A percentile compares a stretch with the other conserved stretches of the same genome.
Evolutionary conservation across 2,329 filamentous ascomycete genomes (phyloP).

Genomic region (Hypoxylon sp.): DNA sequence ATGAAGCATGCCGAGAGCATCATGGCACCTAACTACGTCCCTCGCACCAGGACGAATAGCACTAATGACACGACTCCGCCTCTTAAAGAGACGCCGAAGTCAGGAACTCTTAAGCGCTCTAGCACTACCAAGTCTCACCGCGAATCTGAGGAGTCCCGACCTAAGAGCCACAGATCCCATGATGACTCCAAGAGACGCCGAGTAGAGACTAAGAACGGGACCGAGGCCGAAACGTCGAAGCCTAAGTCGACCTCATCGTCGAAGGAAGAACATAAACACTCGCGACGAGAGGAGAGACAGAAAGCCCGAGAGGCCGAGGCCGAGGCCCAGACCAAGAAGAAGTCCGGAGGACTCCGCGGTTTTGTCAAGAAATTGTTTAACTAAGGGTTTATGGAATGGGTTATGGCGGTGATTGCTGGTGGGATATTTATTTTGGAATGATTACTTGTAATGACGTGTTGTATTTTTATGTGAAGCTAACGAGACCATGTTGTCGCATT

Average conservation of each 20-base stretch:
- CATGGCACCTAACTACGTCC: conserved; percentile 43
- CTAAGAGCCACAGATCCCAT: conserved; percentile 35
- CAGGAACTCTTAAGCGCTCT: conserved; percentile 55
- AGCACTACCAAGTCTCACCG: conserved; percentile 52
- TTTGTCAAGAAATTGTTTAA: conserved; percentile 59
- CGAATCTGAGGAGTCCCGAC: conserved; percentile 52
- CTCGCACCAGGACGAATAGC: conserved; percentile 40
- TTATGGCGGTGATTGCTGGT: background rate
- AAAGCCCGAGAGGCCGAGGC: conserved; percentile 45
- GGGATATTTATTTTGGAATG: conserved; percentile 10
- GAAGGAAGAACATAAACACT: conserved; percentile 54
- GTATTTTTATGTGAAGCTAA: conserved; percentile 29
- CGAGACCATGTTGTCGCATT: conserved; percentile 21
- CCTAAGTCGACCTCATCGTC: conserved; percentile 42
- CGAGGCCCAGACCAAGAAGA: conserved; percentile 53
- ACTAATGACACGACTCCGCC: conserved; percentile 34
- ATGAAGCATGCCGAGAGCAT: conserved; percentile 58
- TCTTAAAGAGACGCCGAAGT: conserved; percentile 47
- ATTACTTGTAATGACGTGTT: conserved; percentile 14
- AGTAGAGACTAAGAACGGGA: conserved; percentile 38
- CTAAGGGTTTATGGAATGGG: conserved; percentile 26
- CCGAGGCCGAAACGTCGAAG: conserved; percentile 30
- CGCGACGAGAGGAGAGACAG: conserved; percentile 56
- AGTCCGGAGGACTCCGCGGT: conserved; percentile 55
- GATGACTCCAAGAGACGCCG: conserved; percentile 41